phyloP scores from a whole-genome alignment of 306 rosid species.

The Cercis canadensis region DNA sequence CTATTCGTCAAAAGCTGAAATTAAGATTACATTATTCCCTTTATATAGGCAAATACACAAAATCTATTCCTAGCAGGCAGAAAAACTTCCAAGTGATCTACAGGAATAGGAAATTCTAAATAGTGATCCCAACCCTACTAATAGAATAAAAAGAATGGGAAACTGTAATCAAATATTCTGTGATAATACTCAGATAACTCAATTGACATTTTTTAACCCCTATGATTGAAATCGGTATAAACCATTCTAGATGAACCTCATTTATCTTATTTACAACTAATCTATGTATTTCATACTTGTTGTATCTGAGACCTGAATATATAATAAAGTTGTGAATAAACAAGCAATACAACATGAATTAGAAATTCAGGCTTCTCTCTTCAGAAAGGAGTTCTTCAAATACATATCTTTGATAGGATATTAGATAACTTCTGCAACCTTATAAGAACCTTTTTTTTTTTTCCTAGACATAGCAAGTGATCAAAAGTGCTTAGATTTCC shows the following conservation, averaged over 20 bases:
- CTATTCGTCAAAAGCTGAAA: conserved; percentile 9
- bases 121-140: not conserved
- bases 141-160: conserved; percentile 9
- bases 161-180: not conserved
- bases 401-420: not conserved
- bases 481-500: conserved; percentile 26
- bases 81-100: conserved; percentile 18
- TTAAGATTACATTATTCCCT: conserved; percentile 26
- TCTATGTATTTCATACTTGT: too few relatives aligned
- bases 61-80: conserved; percentile 6
- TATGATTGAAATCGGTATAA: too few relatives aligned
- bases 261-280: too few relatives aligned
- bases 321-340: not conserved
- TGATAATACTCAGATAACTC: too few relatives aligned
- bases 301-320: not conserved
- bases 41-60: not conserved
- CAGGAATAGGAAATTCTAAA: not conserved
- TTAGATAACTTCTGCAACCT: not conserved
- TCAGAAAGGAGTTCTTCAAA: not conserved
- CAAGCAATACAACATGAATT: not conserved
- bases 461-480: not conserved
- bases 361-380: not conserved
- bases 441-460: conserved; percentile 21
- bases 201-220: too few relatives aligned
- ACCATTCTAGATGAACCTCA: too few relatives aligned